Evolutionary conservation across 345 rosid genomes (phyloP).

Genomic region (Viola odorata): DNA sequence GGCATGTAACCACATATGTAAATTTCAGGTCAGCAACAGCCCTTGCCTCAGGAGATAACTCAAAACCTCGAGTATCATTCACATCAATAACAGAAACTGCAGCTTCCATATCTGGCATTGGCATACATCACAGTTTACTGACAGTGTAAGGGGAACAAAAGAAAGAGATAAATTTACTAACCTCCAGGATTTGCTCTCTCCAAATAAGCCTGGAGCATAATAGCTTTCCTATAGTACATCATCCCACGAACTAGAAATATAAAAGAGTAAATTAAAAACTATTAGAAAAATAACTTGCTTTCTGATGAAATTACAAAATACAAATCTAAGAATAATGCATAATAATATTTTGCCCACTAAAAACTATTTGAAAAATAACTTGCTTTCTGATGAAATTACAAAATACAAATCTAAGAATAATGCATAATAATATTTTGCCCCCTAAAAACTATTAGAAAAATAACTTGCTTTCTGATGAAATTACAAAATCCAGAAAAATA

Average conservation of each 20-base stretch:
- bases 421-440: too few relatives aligned
- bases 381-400: too few relatives aligned
- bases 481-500: too few relatives aligned
- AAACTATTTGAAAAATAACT: too few relatives aligned
- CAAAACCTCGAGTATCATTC: slow-evolving; percentile 71
- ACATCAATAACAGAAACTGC: slow-evolving; percentile 41
- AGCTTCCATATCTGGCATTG: slow-evolving; percentile 60
- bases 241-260: slow-evolving; percentile 85
- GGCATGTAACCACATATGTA: slow-evolving; percentile 92
- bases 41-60: slow-evolving; percentile 86
- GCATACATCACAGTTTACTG: slow-evolving; percentile 15
- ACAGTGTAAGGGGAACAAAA: slow-evolving; percentile 11
- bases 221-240: slow-evolving; percentile 99
- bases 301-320: too few relatives aligned
- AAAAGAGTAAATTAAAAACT: too few relatives aligned
- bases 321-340: too few relatives aligned
- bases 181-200: slow-evolving; percentile 71
- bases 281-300: too few relatives aligned
- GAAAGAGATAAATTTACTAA: slow-evolving; percentile 24
- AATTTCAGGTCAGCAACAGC: slow-evolving; percentile 88
- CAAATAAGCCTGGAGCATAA: slow-evolving; percentile 86
- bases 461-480: too few relatives aligned
- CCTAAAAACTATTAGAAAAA: too few relatives aligned
- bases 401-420: too few relatives aligned
- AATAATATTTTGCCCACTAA: too few relatives aligned